Conservation (phyloP, 73 alveolate genomes). For the Breviolum minutum region DNA sequence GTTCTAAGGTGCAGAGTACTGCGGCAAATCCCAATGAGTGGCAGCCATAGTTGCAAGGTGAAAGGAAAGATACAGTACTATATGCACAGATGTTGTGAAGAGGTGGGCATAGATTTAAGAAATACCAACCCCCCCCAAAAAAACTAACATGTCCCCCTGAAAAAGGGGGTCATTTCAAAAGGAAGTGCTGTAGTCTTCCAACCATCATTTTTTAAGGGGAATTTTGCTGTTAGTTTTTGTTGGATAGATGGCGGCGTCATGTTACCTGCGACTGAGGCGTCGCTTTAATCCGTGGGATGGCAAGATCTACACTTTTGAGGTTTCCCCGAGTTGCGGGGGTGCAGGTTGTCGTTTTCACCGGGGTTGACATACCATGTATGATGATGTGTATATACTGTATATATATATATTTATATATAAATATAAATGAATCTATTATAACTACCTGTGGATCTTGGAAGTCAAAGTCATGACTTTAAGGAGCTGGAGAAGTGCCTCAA, state of each 20-base stretch:
- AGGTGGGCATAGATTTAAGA: no score
- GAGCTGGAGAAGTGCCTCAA: slow-evolving; percentile 56
- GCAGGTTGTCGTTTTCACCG: neutral
- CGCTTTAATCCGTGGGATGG: slow-evolving; percentile 93
- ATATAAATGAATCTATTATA: no score
- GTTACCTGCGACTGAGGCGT: slow-evolving; percentile 17
- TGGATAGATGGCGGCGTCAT: neutral
- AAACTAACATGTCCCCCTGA: neutral
- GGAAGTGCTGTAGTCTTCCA: neutral
- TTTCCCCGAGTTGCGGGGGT: neutral
- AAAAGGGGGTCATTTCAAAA: neutral
- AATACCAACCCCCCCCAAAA: no score
- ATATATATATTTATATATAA: no score
- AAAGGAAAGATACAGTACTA: neutral
- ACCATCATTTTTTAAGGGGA: no score
- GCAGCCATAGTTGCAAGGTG: neutral
- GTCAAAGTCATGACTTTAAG: neutral
- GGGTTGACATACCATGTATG: no score
- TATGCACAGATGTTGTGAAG: no score
- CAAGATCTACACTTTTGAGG: slow-evolving; percentile 77
- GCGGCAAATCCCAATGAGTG: slow-evolving; percentile 73
- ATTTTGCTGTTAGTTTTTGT: neutral
- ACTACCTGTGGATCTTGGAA: neutral
- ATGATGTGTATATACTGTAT: no score
- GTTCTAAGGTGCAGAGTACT: slow-evolving; percentile 42